Conservation (phyloP, 164 flowering plant species). For the Echeveria elegans region DNA sequence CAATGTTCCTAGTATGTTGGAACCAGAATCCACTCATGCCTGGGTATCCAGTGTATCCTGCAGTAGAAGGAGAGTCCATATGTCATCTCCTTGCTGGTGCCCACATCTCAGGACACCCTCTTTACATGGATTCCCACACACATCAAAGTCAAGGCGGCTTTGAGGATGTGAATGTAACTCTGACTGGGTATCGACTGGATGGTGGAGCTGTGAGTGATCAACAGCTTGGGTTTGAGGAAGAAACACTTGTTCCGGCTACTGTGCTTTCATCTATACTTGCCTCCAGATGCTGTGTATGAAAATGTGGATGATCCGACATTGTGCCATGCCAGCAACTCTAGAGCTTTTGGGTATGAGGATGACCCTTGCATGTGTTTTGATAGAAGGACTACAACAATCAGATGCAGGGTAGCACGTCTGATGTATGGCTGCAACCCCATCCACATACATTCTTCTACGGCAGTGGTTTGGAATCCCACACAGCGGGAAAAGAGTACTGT, state of each 20-base stretch:
- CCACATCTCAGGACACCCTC: background rate
- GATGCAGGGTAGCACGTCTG: background rate
- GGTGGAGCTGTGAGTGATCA: constrained; percentile 19
- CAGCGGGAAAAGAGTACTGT: constrained; percentile 24
- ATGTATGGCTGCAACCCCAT: constrained; percentile 15
- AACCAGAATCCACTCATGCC: constrained; percentile 25
- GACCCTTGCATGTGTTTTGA: background rate
- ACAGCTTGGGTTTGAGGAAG: constrained; percentile 20
- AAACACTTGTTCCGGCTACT: constrained; percentile 26
- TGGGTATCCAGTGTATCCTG: constrained; percentile 29
- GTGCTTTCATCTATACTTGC: constrained; percentile 20
- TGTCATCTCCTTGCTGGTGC: constrained; percentile 2
- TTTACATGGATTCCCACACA: constrained; percentile 15
- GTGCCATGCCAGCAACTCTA: background rate
- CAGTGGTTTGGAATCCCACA: constrained; percentile 17
- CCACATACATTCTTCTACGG: constrained; percentile 12
- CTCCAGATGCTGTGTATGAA: background rate
- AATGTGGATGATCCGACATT: background rate
- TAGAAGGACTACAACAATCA: background rate
- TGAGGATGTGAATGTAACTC: constrained; percentile 14
- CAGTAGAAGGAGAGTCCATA: constrained; percentile 23
- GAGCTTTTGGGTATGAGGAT: constrained; percentile 19
- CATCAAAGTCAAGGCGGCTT: background rate
- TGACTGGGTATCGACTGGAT: constrained; percentile 8
- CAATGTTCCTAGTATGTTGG: constrained; percentile 17